Base-by-base conservation (phyloP, 2,329 filamentous ascomycete species). In the Cladosporium austrohemisphaericum region DNA sequence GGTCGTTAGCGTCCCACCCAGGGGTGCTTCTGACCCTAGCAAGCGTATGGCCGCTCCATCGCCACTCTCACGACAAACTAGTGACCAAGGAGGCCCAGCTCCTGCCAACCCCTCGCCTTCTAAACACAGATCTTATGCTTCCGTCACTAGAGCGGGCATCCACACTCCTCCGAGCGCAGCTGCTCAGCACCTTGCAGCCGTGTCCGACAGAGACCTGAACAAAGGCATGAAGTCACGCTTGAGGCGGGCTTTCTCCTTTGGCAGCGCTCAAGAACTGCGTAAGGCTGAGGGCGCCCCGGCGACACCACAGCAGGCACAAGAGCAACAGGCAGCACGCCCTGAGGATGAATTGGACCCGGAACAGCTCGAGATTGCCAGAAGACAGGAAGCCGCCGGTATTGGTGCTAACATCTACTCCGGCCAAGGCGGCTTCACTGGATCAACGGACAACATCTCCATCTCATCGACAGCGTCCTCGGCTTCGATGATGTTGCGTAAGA, bases 401-500 rank as follows among this genome's bases (percentile, higher is more conserved):
- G 93, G 93, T 52, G 90, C 86, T 64, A 93, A 84, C 65, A 98
- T 98, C 58, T 98, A 98, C 66, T 87, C 86, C 19, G 88, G 89
- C 11, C 83, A 87, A 63, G 86, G 86, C 51, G 85, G 86, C 56
- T 96, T 97, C 65, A 81, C 84, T 13, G 86, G 89, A 11, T 98
- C 93, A 4, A 97, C 89, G 0, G 93, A 98, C 69, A 97, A 97
- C 59, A 71, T 98, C 36, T 94, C 89, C 11, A 89, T 94, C 55
- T 92, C 88, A 1, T 94, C 89, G 3, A 94, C 88, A 8, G 88
- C 88, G 16, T 94, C 89, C 5, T 94, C 88, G 16, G 88, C 88
- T 26, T 94, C 89, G 23, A 83, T 94, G 60, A 94, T 94, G 88
- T 86, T 98, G 57, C 84, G 93, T 46, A 98, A 98, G 74, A 98